These are phyloP conservation scores for Entomortierella chlamydospora DNA, from an alignment of 192 early-diverging fungal species.

Conservation along the genomic window DNA sequence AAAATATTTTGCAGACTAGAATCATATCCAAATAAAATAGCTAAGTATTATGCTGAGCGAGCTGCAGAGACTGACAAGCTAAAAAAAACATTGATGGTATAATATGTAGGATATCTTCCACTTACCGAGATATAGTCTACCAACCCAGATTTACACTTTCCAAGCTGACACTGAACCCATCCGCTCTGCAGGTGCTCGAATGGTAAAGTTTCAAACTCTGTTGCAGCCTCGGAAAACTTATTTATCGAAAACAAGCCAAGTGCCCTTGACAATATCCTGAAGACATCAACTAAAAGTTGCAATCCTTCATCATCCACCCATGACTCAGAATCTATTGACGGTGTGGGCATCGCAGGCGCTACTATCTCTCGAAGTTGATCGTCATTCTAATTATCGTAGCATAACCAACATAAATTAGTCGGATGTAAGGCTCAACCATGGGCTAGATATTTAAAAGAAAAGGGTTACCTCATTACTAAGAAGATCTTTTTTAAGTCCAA, in stretches of 20 bases:
- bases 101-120: not conserved
- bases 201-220: slow-evolving; percentile 34
- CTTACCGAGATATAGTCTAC: slow-evolving; percentile 54
- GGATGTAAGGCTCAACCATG: not conserved
- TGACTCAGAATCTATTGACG: slow-evolving; percentile 17
- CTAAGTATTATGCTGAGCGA: too few species aligned
- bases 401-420: not conserved
- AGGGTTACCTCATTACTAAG: not conserved
- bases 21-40: not conserved
- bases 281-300: slow-evolving; percentile 13
- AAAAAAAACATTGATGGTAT: not conserved
- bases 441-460: not conserved
- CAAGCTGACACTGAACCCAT: slow-evolving; percentile 57
- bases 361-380: not conserved
- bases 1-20: slow-evolving; percentile 69
- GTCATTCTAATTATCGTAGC: not conserved
- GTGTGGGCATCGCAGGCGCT: not conserved
- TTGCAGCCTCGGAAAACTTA: slow-evolving; percentile 38
- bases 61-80: not conserved
- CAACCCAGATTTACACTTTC: slow-evolving; percentile 55
- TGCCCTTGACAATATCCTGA: slow-evolving; percentile 26
- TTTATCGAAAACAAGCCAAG: slow-evolving; percentile 39
- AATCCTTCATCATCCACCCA: slow-evolving; percentile 17
- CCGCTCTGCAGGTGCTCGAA: slow-evolving; percentile 38
- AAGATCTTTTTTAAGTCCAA: slow-evolving; percentile 5